Evolutionary conservation across 2,329 filamentous ascomycete genomes (phyloP).

Genomic region (Neocucurbitaria cava): DNA sequence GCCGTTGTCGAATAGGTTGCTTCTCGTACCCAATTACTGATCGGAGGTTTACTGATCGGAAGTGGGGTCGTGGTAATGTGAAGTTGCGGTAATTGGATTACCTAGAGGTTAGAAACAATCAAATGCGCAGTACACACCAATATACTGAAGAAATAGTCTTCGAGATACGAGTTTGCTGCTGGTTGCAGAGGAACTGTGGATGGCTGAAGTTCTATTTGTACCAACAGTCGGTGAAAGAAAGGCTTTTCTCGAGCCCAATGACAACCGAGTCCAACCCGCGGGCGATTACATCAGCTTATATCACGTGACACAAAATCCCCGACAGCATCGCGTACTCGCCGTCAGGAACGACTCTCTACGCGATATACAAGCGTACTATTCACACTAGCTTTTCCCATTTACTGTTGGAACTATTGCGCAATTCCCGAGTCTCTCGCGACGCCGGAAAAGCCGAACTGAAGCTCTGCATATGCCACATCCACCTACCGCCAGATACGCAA

Average conservation of each 20-base stretch:
- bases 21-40: neutral
- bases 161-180: neutral
- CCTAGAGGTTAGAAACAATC: conserved; percentile 13
- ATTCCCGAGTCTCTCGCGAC: no score
- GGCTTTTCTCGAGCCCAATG: conserved; percentile 7
- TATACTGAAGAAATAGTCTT: neutral
- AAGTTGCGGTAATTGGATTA: neutral
- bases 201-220: conserved; percentile 7
- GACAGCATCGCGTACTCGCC: no score
- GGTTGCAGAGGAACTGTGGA: conserved; percentile 1
- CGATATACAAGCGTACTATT: no score
- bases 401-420: no score
- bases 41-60: neutral
- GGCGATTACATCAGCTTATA: conserved; percentile 7
- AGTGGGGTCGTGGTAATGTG: neutral
- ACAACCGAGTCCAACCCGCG: neutral
- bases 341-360: no score
- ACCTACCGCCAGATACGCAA: no score
- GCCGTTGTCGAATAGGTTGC: neutral
- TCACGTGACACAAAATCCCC: neutral
- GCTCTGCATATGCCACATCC: no score
- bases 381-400: no score
- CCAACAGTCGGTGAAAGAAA: conserved; percentile 11
- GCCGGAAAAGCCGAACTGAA: no score
- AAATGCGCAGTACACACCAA: conserved; percentile 14